These are phyloP conservation scores for Hordeum pubiflorum DNA, from an alignment of 202 grass and related monocot genomes.

Conservation along the genomic window DNA sequence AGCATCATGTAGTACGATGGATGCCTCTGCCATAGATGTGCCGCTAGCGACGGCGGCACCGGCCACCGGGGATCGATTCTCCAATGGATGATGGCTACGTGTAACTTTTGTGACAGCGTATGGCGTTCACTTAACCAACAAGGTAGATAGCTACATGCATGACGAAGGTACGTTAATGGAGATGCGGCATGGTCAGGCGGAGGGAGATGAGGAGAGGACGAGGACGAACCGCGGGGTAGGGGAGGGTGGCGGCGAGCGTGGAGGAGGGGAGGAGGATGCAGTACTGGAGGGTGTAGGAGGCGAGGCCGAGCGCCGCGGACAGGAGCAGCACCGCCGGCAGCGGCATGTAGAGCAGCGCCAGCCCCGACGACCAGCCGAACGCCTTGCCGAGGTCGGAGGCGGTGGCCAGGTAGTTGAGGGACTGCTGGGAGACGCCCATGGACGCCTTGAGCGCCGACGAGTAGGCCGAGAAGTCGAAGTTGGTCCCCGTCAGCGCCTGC, in stretches of 20 bases:
- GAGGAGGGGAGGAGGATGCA: conserved; percentile 27
- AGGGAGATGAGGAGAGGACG: background rate
- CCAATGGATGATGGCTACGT: background rate
- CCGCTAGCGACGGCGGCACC: background rate
- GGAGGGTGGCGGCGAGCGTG: background rate
- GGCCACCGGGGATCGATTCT: background rate
- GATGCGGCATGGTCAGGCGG: background rate
- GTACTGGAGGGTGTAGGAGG: conserved; percentile 65
- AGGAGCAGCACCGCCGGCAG: conserved; percentile 60
- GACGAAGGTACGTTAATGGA: background rate
- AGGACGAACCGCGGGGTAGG: conserved; percentile 13
- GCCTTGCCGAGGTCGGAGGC: conserved; percentile 90
- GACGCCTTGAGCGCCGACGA: conserved; percentile 66
- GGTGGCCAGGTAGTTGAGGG: conserved; percentile 76
- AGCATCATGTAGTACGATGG: background rate
- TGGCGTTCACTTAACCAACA: background rate
- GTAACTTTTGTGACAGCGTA: background rate
- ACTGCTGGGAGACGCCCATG: conserved; percentile 62
- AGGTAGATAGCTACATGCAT: background rate
- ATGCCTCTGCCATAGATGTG: background rate
- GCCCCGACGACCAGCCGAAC: conserved; percentile 71
- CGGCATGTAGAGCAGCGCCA: conserved; percentile 64
- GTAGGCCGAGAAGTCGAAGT: conserved; percentile 91
- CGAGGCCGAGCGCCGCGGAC: conserved; percentile 44
- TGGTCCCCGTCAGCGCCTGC: conserved; percentile 59